These are phyloP conservation scores for Colletotrichum sp. DNA, from an alignment of 2,329 filamentous ascomycete genomes.

Conservation along the genomic window DNA sequence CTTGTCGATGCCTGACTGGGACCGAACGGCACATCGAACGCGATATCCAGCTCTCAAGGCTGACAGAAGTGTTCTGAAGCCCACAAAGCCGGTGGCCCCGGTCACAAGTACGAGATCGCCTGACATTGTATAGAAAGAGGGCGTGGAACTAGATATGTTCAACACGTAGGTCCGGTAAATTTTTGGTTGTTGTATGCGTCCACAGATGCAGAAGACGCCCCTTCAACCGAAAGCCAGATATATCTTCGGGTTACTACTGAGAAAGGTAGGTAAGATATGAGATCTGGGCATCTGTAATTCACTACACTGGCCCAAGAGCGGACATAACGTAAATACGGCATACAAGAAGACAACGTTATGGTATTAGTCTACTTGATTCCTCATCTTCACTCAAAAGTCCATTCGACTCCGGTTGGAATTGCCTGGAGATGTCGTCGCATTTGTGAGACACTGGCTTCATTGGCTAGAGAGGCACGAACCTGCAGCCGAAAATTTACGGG, in stretches of 20 bases:
- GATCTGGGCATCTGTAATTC: not conserved
- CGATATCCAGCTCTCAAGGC: constrained; percentile 29
- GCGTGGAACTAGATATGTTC: not conserved
- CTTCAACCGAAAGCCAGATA: not conserved
- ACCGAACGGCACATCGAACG: constrained; percentile 34
- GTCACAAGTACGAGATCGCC: constrained; percentile 25
- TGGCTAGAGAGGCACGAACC: not conserved
- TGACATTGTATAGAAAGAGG: not conserved
- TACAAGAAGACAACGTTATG: not conserved
- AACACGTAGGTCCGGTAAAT: not conserved
- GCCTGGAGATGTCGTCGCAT: not conserved
- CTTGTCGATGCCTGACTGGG: constrained; percentile 17
- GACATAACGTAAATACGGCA: not conserved
- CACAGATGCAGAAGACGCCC: not conserved
- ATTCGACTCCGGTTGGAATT: not conserved
- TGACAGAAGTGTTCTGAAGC: constrained; percentile 29
- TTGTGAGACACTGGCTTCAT: not conserved
- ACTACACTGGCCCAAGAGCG: not conserved
- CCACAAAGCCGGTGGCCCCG: constrained; percentile 34
- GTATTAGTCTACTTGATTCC: not conserved
- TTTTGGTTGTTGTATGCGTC: not conserved
- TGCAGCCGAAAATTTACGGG: not conserved
- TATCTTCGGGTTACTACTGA: not conserved
- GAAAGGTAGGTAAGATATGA: not conserved
- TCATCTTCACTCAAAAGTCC: not conserved